Evolutionary conservation across 257 asterid genomes (phyloP).

Genomic region (Ehretia macrophylla): DNA sequence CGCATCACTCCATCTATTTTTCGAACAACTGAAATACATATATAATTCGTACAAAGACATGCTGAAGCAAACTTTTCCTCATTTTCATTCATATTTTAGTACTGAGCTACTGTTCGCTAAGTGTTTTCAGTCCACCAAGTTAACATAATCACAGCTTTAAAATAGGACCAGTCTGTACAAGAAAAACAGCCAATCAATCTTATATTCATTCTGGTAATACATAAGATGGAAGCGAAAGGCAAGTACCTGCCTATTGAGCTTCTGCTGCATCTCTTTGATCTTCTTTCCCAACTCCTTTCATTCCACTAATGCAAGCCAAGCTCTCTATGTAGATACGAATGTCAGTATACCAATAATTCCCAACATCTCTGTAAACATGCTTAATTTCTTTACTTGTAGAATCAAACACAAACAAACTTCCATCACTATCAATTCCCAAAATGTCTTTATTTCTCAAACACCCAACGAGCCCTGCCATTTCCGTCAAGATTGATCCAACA

Average conservation of each 20-base stretch:
- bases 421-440: constrained; percentile 6
- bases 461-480: constrained; percentile 6
- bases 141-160: background rate
- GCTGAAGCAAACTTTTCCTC: too few species aligned
- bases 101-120: too few species aligned
- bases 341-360: constrained; percentile 6
- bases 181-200: background rate
- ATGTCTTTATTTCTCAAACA: background rate
- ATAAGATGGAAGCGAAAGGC: too few species aligned
- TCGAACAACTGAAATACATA: too few species aligned
- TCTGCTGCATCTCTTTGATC: background rate
- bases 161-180: background rate
- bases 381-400: background rate
- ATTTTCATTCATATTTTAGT: too few species aligned
- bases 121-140: too few species aligned
- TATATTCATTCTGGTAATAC: too few species aligned
- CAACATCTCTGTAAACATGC: constrained; percentile 1
- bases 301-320: constrained; percentile 1
- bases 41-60: too few species aligned
- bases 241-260: background rate
- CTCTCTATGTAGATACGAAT: constrained; percentile 1
- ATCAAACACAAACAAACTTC: constrained; percentile 1
- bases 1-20: too few species aligned
- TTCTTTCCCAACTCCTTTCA: background rate
- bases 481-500: background rate